Conservation (phyloP, 2,329 filamentous ascomycete species). For the Xylariaceae sp. region DNA sequence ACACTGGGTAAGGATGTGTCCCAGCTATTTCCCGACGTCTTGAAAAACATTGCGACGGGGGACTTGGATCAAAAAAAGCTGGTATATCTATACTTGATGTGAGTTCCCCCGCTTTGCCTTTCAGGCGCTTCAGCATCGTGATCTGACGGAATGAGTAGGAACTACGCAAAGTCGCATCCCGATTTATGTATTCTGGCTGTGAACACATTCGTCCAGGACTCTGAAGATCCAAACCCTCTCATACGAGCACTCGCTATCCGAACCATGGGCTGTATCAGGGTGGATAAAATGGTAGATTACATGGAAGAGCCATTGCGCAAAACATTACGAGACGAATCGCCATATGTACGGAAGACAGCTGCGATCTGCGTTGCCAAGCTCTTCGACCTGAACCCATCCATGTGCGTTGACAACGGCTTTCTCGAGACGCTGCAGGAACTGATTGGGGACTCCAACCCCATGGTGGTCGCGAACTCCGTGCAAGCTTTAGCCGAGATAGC, state of each 20-base stretch:
- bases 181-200: constrained; percentile 98
- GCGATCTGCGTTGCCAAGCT: constrained; percentile 97
- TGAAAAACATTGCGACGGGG: constrained; percentile 95
- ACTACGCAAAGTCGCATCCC: constrained; percentile 98
- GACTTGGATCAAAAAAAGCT: constrained; percentile 99
- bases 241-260: constrained; percentile 91
- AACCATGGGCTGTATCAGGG: constrained; percentile 97
- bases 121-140: neutral
- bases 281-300: constrained; percentile 99
- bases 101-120: constrained; percentile 30
- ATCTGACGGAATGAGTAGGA: constrained; percentile 52
- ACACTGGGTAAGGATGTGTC: constrained; percentile 98
- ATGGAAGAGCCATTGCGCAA: constrained; percentile 98
- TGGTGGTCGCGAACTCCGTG: constrained; percentile 98
- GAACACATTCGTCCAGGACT: constrained; percentile 98
- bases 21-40: constrained; percentile 89
- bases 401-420: constrained; percentile 97
- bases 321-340: constrained; percentile 92
- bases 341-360: constrained; percentile 96
- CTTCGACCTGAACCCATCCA: constrained; percentile 84
- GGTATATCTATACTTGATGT: constrained; percentile 97
- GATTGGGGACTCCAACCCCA: constrained; percentile 95
- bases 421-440: constrained; percentile 89
- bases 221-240: constrained; percentile 94
- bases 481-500: constrained; percentile 87